Evolutionary conservation across 2,329 filamentous ascomycete genomes (phyloP).

Genomic region (Pseudomassariella vexata): DNA sequence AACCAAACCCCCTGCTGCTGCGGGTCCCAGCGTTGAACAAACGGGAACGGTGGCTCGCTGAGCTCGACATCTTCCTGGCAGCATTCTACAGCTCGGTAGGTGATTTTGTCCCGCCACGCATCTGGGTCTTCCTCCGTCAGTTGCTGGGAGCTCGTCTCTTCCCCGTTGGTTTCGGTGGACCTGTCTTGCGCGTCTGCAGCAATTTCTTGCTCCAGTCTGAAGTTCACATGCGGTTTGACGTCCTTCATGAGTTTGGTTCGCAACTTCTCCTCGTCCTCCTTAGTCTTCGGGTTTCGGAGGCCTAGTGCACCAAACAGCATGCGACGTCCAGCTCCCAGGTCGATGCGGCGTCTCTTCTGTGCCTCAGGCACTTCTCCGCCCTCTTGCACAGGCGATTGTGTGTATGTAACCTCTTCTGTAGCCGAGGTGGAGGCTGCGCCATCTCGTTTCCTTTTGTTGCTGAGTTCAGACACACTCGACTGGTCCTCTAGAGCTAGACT

Average conservation of each 20-base stretch:
- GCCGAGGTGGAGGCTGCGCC: constrained; percentile 2
- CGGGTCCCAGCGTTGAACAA: constrained; percentile 82
- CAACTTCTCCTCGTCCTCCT: constrained; percentile 60
- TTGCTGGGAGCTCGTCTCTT: constrained; percentile 7
- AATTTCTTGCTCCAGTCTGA: constrained; percentile 21
- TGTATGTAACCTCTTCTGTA: constrained; percentile 4
- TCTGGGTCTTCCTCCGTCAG: constrained; percentile 44
- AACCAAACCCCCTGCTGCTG: constrained; percentile 52
- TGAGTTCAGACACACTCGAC: neutral
- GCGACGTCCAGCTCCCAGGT: constrained; percentile 57
- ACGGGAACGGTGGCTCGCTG: constrained; percentile 80
- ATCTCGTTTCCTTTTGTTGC: constrained; percentile 18
- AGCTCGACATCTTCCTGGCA: constrained; percentile 62
- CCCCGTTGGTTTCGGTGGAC: constrained; percentile 16
- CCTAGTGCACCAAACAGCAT: constrained; percentile 70
- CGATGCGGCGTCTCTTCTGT: constrained; percentile 26
- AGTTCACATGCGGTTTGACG: constrained; percentile 34
- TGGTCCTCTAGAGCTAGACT: constrained; percentile 9
- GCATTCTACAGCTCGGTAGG: constrained; percentile 78
- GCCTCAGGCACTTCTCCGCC: constrained; percentile 10
- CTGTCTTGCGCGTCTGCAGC: constrained; percentile 4
- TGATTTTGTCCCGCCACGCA: constrained; percentile 69
- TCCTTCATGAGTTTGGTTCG: constrained; percentile 54
- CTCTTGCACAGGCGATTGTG: constrained; percentile 1
- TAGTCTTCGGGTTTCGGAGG: constrained; percentile 60